Evolutionary conservation across 148 eudicot genomes (phyloP).

Genomic region (Polygonum maritimum): DNA sequence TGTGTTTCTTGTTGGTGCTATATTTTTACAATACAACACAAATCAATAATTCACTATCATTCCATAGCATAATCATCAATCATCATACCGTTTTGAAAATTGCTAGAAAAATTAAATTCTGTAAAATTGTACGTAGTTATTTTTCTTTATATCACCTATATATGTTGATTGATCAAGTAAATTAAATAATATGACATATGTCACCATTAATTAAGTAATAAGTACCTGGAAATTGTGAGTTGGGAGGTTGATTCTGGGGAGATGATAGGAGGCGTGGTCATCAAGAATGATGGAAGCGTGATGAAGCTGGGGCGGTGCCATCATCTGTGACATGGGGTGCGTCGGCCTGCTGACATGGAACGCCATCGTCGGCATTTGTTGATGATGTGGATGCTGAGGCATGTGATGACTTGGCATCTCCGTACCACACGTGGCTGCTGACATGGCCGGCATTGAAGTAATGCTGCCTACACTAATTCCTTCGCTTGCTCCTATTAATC

Average conservation of each 20-base stretch:
- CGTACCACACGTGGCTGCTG: slow-evolving; percentile 1
- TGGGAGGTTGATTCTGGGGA: slow-evolving; percentile 68
- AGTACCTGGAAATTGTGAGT: slow-evolving; percentile 69
- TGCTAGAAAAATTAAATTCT: background rate
- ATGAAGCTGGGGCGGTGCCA: slow-evolving; percentile 58
- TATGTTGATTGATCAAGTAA: background rate
- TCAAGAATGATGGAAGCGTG: slow-evolving; percentile 58
- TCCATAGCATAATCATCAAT: background rate
- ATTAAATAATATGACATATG: too few relatives aligned
- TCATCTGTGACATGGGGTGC: slow-evolving; percentile 53
- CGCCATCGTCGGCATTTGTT: background rate
- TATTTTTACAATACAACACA: slow-evolving; percentile 6
- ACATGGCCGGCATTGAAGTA: background rate
- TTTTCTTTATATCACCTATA: background rate
- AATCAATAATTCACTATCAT: slow-evolving; percentile 11
- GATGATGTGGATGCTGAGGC: background rate
- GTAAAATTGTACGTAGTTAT: too few relatives aligned
- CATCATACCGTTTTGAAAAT: background rate
- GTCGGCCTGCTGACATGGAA: slow-evolving; percentile 55
- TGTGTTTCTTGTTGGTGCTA: slow-evolving; percentile 18
- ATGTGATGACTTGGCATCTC: slow-evolving; percentile 1
- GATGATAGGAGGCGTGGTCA: slow-evolving; percentile 48
- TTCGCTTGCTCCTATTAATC: background rate
- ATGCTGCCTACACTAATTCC: background rate
- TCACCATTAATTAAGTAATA: background rate